These are phyloP conservation scores for Fusarium xylarioides DNA, from an alignment of 2,329 filamentous ascomycete species.

Conservation along the genomic window DNA sequence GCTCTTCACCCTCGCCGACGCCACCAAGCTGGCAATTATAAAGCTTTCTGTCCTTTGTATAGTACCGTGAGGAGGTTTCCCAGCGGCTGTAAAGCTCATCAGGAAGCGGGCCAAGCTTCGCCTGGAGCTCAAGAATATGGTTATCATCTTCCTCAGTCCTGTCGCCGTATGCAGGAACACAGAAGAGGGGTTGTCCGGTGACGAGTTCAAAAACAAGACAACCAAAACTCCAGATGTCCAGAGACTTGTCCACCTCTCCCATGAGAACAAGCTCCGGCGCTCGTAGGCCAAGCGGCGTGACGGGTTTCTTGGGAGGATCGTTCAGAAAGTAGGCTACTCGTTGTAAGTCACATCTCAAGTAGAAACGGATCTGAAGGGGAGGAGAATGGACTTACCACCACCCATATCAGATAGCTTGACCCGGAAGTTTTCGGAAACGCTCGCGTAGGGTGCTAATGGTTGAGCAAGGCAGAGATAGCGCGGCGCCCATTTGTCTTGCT, in stretches of 20 bases:
- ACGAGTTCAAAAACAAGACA: conserved; percentile 22
- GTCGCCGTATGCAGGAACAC: neutral
- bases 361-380: neutral
- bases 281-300: neutral
- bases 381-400: neutral
- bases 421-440: neutral
- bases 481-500: conserved; percentile 15
- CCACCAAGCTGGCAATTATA: conserved; percentile 10
- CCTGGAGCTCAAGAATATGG: neutral
- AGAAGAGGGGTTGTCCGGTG: conserved; percentile 13
- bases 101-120: neutral
- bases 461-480: conserved; percentile 7
- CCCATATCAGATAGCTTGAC: conserved; percentile 21
- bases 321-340: conserved; percentile 1
- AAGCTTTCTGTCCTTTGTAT: neutral
- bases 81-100: neutral
- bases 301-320: neutral
- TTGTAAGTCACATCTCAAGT: neutral
- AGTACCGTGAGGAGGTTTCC: conserved; percentile 6
- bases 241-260: neutral
- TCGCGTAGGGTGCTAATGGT: neutral
- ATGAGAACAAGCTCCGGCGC: conserved; percentile 15
- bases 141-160: neutral
- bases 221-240: conserved; percentile 26
- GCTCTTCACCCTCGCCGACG: neutral